Conservation (phyloP, 1,139 yeast species). For the Meyerozyma smithsonii region DNA sequence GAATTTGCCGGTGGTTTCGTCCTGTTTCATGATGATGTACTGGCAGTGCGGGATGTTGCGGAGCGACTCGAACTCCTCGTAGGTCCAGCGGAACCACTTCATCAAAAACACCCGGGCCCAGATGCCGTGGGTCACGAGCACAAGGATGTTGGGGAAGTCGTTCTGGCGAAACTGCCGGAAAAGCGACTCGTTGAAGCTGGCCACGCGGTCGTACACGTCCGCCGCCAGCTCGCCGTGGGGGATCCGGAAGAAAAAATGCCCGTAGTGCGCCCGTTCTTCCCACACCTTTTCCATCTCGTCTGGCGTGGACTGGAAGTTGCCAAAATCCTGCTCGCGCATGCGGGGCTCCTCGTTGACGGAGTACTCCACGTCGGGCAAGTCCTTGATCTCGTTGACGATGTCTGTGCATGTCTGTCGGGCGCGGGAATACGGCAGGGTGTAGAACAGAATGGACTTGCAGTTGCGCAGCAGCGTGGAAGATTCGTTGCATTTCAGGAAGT, state of each 20-base stretch:
- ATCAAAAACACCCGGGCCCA: slow-evolving; percentile 89
- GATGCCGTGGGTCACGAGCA: slow-evolving; percentile 86
- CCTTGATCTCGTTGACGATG: slow-evolving; percentile 56
- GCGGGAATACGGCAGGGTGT: slow-evolving; percentile 78
- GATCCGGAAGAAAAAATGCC: slow-evolving; percentile 85
- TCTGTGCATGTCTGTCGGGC: slow-evolving; percentile 79
- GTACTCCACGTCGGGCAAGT: slow-evolving; percentile 43
- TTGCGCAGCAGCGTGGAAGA: slow-evolving; percentile 13
- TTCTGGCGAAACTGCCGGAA: slow-evolving; percentile 72
- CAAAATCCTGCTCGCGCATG: slow-evolving; percentile 91
- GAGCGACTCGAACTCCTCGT: slow-evolving; percentile 79
- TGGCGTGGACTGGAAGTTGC: slow-evolving; percentile 78
- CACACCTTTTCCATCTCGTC: slow-evolving; percentile 75
- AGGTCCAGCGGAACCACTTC: slow-evolving; percentile 93
- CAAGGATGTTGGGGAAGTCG: slow-evolving; percentile 67
- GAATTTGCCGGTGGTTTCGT: slow-evolving; percentile 38
- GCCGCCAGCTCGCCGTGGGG: slow-evolving; percentile 96
- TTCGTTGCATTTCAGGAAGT: slow-evolving; percentile 28
- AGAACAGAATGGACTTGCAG: slow-evolving; percentile 44
- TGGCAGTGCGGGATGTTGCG: slow-evolving; percentile 83
- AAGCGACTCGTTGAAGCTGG: slow-evolving; percentile 82
- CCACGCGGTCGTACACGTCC: slow-evolving; percentile 85
- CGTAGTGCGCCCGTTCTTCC: slow-evolving; percentile 81
- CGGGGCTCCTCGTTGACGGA: slow-evolving; percentile 78
- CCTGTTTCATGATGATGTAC: slow-evolving; percentile 69